Evolutionary conservation across 257 asterid species (phyloP), one percentile per base, ranked within the genome.

Genomic region (Echium plantagineum): DNA sequence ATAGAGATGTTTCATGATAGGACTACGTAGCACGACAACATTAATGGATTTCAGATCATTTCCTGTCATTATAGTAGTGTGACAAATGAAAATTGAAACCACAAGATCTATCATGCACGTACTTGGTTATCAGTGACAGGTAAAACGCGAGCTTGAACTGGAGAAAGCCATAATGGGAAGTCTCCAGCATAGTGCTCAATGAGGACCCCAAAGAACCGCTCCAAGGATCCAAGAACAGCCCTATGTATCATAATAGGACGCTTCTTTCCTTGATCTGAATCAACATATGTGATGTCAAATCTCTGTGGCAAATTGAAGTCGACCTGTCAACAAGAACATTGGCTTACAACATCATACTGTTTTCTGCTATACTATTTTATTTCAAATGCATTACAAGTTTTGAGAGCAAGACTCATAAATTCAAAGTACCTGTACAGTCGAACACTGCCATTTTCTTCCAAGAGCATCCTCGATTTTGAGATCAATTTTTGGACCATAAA

Each of bases 361-460:
- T n/a, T 16, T 52, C 21, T 52, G 9, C 6, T 2, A 17, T 16
- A 18, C 56, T 15, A 53, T n/a, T 53, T 52, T n/a, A 52, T 52
- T 52, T 9, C 24, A 6, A 52, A n/a, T 53, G 57, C 16, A 1
- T n/a, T 53, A 2, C 0, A 2, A 42, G 13, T 42, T 42, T 42
- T 42, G 49, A 7, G 17, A 17, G 21, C 57, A 53, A 53, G 26
- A 52, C 38, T 21, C 24, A 52, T n/a, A 20, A 72, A 60, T 16
- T 49, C 47, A 28, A 59, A 58, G 48, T 62, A 81, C 98, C 95
- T 87, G 96, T 74, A 90, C 82, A 68, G 98, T 90, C 21, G 98
- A 87, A 87, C 98, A 90, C 71, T 90, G 98, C 98, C 98, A 87
- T 78, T 87, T 90, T 72, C 98, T 82, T 76, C 98, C 98, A 59